Percentiles rank a stretch among this genome's conserved stretches.
Conservation (phyloP, 257 asterid genomes). For the Solanum pennellii region DNA sequence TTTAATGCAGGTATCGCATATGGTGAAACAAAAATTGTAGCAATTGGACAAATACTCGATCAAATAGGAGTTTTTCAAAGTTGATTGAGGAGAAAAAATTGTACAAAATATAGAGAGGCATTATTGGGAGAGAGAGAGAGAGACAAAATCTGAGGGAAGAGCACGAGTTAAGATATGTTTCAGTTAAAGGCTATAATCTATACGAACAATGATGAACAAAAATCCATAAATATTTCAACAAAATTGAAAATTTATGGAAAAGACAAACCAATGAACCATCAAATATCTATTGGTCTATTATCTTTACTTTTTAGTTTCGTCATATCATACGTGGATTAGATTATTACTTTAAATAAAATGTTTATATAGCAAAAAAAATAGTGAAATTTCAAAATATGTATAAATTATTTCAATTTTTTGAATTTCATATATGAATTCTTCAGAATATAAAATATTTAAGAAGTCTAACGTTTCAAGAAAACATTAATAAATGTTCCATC, state of each 20-base stretch:
- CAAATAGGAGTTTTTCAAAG: not conserved
- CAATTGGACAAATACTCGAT: not conserved
- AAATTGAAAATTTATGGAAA: not conserved
- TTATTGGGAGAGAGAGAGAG: not conserved
- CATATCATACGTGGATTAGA: not conserved
- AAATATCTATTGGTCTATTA: not conserved
- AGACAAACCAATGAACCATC: not conserved
- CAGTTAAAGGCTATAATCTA: not conserved
- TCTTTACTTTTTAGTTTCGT: not conserved
- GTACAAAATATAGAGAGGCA: not conserved
- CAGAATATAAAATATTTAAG: too few relatives aligned
- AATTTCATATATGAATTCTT: too few relatives aligned
- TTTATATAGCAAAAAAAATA: too few relatives aligned
- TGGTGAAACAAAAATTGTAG: not conserved
- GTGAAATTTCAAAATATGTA: too few relatives aligned
- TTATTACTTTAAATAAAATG: not conserved
- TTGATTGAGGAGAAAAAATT: not conserved
- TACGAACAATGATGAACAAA: not conserved
- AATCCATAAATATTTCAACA: not conserved
- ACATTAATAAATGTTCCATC: not conserved
- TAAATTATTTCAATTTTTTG: too few relatives aligned
- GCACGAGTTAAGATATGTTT: not conserved
- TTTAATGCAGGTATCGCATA: not conserved
- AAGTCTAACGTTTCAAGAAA: not conserved
- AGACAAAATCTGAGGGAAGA: not conserved